These are phyloP conservation scores for Zea luxurians DNA, from an alignment of 176 grass and related monocot species.

Conservation along the genomic window DNA sequence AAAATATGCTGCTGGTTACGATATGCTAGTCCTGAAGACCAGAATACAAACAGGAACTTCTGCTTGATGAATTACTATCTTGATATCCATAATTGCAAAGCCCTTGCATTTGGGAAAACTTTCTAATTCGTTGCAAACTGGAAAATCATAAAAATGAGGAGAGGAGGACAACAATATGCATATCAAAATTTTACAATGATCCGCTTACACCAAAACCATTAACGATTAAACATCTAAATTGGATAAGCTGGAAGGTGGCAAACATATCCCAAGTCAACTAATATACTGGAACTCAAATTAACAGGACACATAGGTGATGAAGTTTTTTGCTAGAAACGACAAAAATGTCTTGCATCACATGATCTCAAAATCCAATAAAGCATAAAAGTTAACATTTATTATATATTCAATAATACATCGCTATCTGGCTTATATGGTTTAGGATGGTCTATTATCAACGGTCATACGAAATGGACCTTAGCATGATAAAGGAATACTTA, in stretches of 20 bases:
- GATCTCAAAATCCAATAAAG: not conserved
- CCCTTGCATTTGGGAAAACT: not conserved
- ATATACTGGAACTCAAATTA: conserved; percentile 16
- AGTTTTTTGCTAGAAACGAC: not conserved
- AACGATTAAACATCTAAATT: not conserved
- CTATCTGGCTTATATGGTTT: conserved; percentile 7
- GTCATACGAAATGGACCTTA: conserved; percentile 7
- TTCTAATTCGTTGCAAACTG: conserved; percentile 1
- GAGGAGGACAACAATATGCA: not conserved
- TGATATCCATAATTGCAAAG: not conserved
- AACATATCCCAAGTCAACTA: conserved; percentile 16
- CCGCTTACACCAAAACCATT: not conserved
- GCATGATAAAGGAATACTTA: not conserved
- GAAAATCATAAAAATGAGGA: not conserved
- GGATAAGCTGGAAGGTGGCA: not conserved
- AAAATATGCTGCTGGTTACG: not conserved
- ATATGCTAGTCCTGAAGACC: not conserved
- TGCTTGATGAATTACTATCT: conserved; percentile 9
- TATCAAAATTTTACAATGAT: not conserved
- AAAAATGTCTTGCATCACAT: not conserved
- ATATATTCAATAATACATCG: not conserved
- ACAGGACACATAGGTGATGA: not conserved
- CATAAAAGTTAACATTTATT: not conserved
- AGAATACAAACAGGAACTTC: conserved; percentile 2
- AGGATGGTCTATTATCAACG: not conserved